phyloP scores from a whole-genome alignment of 495 filamentous ascomycete genomes.

The Neurospora sp. region DNA sequence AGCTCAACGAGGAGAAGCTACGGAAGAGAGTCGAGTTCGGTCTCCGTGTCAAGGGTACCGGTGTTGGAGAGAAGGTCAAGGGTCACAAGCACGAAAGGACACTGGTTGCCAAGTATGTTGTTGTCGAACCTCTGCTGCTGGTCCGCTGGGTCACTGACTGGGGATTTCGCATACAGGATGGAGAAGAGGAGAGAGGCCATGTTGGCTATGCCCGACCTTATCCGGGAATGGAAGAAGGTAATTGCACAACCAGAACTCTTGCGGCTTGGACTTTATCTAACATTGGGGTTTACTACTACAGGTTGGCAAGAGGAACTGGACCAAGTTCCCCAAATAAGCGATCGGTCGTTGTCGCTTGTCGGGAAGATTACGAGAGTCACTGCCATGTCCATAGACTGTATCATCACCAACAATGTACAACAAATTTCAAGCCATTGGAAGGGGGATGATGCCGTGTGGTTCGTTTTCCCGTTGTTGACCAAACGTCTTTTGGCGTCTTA shows the following conservation, averaged over 20 bases:
- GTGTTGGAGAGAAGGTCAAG: conserved; percentile 87
- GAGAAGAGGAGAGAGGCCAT: conserved; percentile 86
- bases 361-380: conserved; percentile 1
- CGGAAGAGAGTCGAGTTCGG: conserved; percentile 60
- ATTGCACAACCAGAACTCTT: neutral
- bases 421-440: conserved; percentile 3
- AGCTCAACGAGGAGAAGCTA: conserved; percentile 62
- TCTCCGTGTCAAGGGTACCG: conserved; percentile 76
- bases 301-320: conserved; percentile 83
- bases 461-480: neutral
- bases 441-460: neutral
- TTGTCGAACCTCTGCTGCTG: conserved; percentile 9
- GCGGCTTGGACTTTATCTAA: neutral
- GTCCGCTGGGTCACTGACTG: conserved; percentile 8
- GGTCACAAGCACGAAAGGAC: conserved; percentile 88
- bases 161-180: conserved; percentile 43
- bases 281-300: conserved; percentile 31
- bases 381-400: conserved; percentile 15
- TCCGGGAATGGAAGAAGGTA: conserved; percentile 90
- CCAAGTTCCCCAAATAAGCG: conserved; percentile 68
- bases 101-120: conserved; percentile 60
- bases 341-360: neutral
- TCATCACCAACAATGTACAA: conserved; percentile 14
- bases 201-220: conserved; percentile 83
- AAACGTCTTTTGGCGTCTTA: neutral